A percentile compares a stretch with the other conserved stretches of the same genome.
Conservation (phyloP, 495 filamentous ascomycete species). For the Penicillium canariense region DNA sequence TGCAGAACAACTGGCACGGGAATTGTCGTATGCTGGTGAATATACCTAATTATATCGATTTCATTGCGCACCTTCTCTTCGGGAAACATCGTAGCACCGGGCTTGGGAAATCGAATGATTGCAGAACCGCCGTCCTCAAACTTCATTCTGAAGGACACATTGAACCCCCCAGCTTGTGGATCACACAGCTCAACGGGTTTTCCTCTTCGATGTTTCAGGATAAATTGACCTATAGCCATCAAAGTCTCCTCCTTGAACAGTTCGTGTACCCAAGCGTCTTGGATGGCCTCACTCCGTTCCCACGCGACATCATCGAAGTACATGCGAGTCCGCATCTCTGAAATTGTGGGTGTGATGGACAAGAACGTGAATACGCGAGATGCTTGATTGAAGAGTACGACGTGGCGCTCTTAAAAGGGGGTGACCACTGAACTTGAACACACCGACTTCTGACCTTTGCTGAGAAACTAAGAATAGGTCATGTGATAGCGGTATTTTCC, state of each 20-base stretch:
- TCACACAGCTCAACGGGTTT: constrained; percentile 2
- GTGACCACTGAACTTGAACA: neutral
- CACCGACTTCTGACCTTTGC: no score
- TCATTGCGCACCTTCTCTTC: constrained; percentile 42
- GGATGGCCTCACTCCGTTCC: constrained; percentile 13
- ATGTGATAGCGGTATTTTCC: no score
- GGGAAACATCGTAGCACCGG: constrained; percentile 25
- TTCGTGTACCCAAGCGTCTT: constrained; percentile 13
- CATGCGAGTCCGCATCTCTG: constrained; percentile 14
- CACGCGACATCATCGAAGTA: constrained; percentile 21
- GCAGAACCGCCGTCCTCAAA: constrained; percentile 17
- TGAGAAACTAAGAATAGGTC: no score
- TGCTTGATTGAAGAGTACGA: neutral
- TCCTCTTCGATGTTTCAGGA: constrained; percentile 12
- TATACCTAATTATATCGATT: constrained; percentile 39
- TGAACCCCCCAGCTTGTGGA: constrained; percentile 19
- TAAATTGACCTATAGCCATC: constrained; percentile 12
- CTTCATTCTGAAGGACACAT: constrained; percentile 19
- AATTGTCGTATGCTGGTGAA: constrained; percentile 37
- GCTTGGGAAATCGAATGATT: constrained; percentile 20
- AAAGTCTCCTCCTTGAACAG: constrained; percentile 8
- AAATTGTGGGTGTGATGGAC: neutral
- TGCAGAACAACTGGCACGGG: constrained; percentile 35
- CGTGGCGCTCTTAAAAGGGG: neutral
- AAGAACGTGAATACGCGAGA: neutral